Percentiles rank a stretch among this genome's conserved stretches.
Conservation (phyloP, 805 yeast genomes). For the Allodekkera sacchari region DNA sequence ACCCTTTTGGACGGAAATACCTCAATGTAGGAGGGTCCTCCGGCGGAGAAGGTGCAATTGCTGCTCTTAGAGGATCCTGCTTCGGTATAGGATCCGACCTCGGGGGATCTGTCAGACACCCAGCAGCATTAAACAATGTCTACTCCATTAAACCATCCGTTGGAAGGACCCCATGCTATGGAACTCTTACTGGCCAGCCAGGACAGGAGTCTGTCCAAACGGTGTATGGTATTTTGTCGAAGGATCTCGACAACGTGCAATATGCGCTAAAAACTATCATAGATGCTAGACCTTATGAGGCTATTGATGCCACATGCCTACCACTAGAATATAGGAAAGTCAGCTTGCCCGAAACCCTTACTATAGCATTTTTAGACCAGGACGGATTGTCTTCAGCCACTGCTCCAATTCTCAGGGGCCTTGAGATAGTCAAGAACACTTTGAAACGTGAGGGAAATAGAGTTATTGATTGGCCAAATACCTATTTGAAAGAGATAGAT, state of each 20-base stretch:
- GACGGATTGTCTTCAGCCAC: constrained; percentile 40
- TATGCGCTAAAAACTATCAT: constrained; percentile 32
- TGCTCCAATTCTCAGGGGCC: constrained; percentile 41
- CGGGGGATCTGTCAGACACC: constrained; percentile 56
- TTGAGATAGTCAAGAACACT: constrained; percentile 25
- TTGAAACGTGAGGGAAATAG: constrained; percentile 39
- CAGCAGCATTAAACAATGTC: constrained; percentile 37
- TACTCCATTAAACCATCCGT: constrained; percentile 8
- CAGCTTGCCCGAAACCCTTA: constrained; percentile 28
- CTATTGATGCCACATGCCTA: constrained; percentile 30
- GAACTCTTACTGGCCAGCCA: constrained; percentile 9
- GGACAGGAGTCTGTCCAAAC: constrained; percentile 34
- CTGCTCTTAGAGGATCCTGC: constrained; percentile 47
- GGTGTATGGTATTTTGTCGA: constrained; percentile 27
- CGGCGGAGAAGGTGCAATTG: constrained; percentile 54
- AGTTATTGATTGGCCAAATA: constrained; percentile 40
- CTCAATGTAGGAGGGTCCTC: constrained; percentile 55
- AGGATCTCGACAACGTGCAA: constrained; percentile 38
- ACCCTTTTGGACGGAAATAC: constrained; percentile 38
- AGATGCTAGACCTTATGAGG: constrained; percentile 30
- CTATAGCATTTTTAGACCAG: constrained; percentile 31
- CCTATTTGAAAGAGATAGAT: constrained; percentile 36
- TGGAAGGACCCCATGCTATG: constrained; percentile 7
- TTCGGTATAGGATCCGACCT: constrained; percentile 55
- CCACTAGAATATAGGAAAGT: constrained; percentile 35